phyloP scores from a whole-genome alignment of 2,329 filamentous ascomycete species.

The Moelleriella libera region DNA sequence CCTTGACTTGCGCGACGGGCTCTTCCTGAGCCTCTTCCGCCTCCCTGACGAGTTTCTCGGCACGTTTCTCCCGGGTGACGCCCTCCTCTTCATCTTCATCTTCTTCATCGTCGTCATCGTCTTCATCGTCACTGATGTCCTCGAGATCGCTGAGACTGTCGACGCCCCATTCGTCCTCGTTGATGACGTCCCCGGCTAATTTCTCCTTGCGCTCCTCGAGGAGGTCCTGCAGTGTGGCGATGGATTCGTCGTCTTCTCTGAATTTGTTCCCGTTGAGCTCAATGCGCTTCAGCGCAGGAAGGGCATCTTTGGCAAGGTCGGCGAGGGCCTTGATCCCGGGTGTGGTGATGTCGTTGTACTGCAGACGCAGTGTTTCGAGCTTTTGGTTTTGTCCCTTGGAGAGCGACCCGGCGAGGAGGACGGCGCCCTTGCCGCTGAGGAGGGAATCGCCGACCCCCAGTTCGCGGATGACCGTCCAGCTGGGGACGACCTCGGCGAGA shows the following conservation, averaged over 20 bases:
- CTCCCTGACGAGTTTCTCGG: conserved; percentile 55
- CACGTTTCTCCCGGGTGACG: conserved; percentile 38
- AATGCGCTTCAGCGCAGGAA: conserved; percentile 69
- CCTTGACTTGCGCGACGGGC: conserved; percentile 55
- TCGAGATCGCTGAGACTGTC: conserved; percentile 81
- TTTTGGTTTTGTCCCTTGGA: conserved; percentile 62
- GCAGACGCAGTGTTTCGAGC: conserved; percentile 67
- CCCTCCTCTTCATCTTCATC: conserved; percentile 49
- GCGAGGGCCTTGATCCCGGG: conserved; percentile 60
- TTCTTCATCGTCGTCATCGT: conserved; percentile 54
- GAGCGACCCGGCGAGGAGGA: conserved; percentile 60
- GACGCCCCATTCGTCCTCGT: conserved; percentile 72
- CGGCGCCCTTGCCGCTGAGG: conserved; percentile 61
- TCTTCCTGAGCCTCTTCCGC: conserved; percentile 61
- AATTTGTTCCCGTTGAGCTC: conserved; percentile 97
- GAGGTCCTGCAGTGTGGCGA: conserved; percentile 54
- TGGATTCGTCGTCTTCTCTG: conserved; percentile 63
- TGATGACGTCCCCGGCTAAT: conserved; percentile 46
- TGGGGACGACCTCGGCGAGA: conserved; percentile 57
- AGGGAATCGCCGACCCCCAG: conserved; percentile 83
- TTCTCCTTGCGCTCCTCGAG: conserved; percentile 69
- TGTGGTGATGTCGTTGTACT: conserved; percentile 88
- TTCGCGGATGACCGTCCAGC: conserved; percentile 66
- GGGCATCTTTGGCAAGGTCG: conserved; percentile 47
- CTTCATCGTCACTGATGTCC: conserved; percentile 56